These are phyloP conservation scores for Paecilomyces sp. DNA, from an alignment of 2,329 filamentous ascomycete species.

Conservation along the genomic window DNA sequence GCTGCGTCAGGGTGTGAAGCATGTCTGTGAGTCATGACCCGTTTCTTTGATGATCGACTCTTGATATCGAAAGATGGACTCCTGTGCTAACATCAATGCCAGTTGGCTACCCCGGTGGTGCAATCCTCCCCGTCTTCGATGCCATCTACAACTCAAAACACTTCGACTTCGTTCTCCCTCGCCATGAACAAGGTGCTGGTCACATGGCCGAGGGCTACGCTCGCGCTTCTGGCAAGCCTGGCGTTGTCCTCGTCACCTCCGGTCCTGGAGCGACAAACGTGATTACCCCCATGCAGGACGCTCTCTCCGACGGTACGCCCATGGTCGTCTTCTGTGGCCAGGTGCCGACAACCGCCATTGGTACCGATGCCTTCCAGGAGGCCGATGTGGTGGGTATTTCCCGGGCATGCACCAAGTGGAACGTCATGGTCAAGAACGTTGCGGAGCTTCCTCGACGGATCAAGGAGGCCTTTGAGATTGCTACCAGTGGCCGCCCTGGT, in stretches of 20 bases:
- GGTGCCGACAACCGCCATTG: constrained; percentile 82
- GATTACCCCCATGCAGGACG: constrained; percentile 93
- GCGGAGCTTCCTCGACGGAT: constrained; percentile 89
- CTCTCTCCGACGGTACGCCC: constrained; percentile 88
- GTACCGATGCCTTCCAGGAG: constrained; percentile 95
- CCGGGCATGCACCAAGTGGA: constrained; percentile 96
- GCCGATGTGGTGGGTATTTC: constrained; percentile 92
- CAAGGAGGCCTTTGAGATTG: constrained; percentile 97
- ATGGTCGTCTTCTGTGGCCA: constrained; percentile 95
- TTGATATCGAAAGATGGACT: background rate
- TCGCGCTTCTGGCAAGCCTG: constrained; percentile 84
- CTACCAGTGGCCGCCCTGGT: constrained; percentile 85
- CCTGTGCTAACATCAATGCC: constrained; percentile 1
- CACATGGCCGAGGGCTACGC: constrained; percentile 99
- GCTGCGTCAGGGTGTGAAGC: constrained; percentile 83
- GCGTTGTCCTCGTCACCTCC: constrained; percentile 93
- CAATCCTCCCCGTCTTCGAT: constrained; percentile 96
- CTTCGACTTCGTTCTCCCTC: constrained; percentile 90
- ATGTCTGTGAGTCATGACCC: constrained; percentile 66
- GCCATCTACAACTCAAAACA: constrained; percentile 97
- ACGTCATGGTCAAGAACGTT: constrained; percentile 94
- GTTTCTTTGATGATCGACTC: background rate
- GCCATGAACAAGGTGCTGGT: constrained; percentile 94
- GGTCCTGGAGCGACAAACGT: constrained; percentile 96
- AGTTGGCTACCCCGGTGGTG: constrained; percentile 89